phyloP scores from a whole-genome alignment of 768 basidiomycete genomes.

The Tylopilus sp. region DNA sequence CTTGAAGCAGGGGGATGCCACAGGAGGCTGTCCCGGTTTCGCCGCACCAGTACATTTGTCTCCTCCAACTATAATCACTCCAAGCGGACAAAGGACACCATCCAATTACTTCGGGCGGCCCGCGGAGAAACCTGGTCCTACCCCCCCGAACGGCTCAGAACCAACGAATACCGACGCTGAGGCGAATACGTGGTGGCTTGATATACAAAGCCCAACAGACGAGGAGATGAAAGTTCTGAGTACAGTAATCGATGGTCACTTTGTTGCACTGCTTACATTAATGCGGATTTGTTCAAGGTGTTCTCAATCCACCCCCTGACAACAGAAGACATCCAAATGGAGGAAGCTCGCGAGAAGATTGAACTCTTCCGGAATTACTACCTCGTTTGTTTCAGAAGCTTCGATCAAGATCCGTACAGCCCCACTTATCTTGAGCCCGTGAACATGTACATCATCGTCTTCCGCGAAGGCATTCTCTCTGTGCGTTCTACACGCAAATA shows the following conservation, averaged over 20 bases:
- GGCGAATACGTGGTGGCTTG: conserved; percentile 94
- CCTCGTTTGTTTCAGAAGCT: conserved; percentile 97
- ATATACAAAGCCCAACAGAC: conserved; percentile 89
- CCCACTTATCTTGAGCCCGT: conserved; percentile 96
- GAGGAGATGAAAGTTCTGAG: conserved; percentile 98
- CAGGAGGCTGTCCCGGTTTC: conserved; percentile 1
- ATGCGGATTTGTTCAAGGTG: conserved; percentile 51
- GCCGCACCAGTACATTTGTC: conserved; percentile 10
- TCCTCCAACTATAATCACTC: conserved; percentile 1
- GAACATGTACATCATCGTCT: conserved; percentile 99
- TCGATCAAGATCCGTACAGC: conserved; percentile 97
- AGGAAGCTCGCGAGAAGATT: conserved; percentile 99
- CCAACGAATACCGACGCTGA: conserved; percentile 45
- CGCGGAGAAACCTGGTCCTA: conserved; percentile 18
- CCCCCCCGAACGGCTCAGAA: conserved; percentile 23
- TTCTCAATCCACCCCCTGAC: conserved; percentile 97
- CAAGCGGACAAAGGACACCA: conserved; percentile 8
- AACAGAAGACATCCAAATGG: conserved; percentile 99
- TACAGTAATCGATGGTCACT: conserved; percentile 51
- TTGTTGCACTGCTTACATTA: conserved; percentile 1
- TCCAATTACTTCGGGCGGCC: conserved; percentile 17
- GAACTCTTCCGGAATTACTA: conserved; percentile 99
- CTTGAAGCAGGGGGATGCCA: conserved; percentile 6
- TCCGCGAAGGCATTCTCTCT: conserved; percentile 93
- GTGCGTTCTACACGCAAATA: conserved; percentile 43